A percentile compares a stretch with the other conserved stretches of the same genome.
Evolutionary conservation across 192 early-diverging fungal genomes (phyloP).

Genomic region (Funneliformis mosseae): DNA sequence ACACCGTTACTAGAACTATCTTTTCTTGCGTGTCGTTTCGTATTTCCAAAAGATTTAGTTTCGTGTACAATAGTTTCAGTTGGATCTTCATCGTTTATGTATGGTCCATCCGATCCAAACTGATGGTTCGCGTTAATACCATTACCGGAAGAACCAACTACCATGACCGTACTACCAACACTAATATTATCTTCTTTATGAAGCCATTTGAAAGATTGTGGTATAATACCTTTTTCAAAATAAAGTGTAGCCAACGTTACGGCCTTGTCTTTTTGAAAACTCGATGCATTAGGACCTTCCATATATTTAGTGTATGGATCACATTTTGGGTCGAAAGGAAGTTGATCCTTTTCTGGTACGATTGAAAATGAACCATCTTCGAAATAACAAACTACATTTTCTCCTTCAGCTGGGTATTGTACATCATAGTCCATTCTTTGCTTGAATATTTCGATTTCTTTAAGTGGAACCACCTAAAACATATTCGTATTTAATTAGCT

Average conservation of each 20-base stretch:
- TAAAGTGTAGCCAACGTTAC: conserved; percentile 52
- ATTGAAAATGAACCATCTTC: conserved; percentile 58
- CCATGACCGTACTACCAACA: background rate
- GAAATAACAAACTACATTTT: conserved; percentile 64
- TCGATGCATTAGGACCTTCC: conserved; percentile 43
- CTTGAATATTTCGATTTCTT: conserved; percentile 54
- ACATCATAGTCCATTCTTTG: conserved; percentile 47
- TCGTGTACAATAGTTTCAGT: background rate
- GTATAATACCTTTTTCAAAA: conserved; percentile 48
- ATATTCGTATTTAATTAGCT: background rate
- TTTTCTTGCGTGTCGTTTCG: background rate
- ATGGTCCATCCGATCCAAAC: background rate
- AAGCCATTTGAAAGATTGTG: conserved; percentile 52
- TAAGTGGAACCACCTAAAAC: conserved; percentile 46
- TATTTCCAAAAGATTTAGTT: background rate
- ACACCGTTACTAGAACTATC: background rate
- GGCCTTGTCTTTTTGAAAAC: conserved; percentile 52
- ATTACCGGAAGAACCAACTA: background rate
- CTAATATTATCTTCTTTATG: conserved; percentile 3
- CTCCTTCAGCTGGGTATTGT: conserved; percentile 50
- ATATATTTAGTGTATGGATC: conserved; percentile 46
- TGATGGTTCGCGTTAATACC: background rate
- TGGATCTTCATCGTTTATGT: background rate
- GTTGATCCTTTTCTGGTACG: conserved; percentile 29
- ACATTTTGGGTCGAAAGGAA: conserved; percentile 25